These are phyloP conservation scores for Eleusine coracana DNA, from an alignment of 176 grass and related monocot genomes.

Conservation along the genomic window DNA sequence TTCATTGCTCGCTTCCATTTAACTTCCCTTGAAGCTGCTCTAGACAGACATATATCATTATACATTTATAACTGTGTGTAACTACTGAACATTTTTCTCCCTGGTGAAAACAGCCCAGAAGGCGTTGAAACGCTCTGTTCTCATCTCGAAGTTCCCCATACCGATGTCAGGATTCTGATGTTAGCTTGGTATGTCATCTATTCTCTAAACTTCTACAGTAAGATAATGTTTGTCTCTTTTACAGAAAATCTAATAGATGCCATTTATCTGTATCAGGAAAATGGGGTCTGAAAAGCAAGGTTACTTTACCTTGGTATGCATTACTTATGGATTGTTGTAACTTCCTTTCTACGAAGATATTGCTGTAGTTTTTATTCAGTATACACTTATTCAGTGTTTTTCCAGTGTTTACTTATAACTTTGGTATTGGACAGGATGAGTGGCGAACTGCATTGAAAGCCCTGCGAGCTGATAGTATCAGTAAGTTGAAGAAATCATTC, in stretches of 20 bases:
- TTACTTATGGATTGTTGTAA: slow-evolving; percentile 26
- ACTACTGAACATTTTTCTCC: slow-evolving; percentile 2
- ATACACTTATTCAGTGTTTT: slow-evolving; percentile 8
- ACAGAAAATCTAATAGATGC: slow-evolving; percentile 32
- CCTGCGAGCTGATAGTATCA: slow-evolving; percentile 85
- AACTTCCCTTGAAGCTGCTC: neutral
- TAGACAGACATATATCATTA: neutral
- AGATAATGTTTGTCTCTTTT: neutral
- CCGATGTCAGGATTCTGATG: slow-evolving; percentile 98
- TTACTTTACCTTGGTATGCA: slow-evolving; percentile 87
- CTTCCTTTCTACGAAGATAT: neutral
- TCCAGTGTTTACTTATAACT: slow-evolving; percentile 26
- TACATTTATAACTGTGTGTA: neutral
- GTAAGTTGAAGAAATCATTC: slow-evolving; percentile 92
- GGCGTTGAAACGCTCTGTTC: slow-evolving; percentile 92
- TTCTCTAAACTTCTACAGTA: slow-evolving; percentile 8
- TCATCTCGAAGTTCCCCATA: slow-evolving; percentile 86
- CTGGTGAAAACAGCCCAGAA: slow-evolving; percentile 72
- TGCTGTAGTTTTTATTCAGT: neutral
- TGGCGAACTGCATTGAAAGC: slow-evolving; percentile 92
- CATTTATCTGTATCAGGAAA: slow-evolving; percentile 66
- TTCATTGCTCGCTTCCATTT: slow-evolving; percentile 15
- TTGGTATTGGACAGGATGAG: slow-evolving; percentile 66
- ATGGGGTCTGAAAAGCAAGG: slow-evolving; percentile 97
- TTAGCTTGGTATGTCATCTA: slow-evolving; percentile 77